phyloP scores from a whole-genome alignment of 2,329 filamentous ascomycete species.

The Epichloe gansuensis region DNA sequence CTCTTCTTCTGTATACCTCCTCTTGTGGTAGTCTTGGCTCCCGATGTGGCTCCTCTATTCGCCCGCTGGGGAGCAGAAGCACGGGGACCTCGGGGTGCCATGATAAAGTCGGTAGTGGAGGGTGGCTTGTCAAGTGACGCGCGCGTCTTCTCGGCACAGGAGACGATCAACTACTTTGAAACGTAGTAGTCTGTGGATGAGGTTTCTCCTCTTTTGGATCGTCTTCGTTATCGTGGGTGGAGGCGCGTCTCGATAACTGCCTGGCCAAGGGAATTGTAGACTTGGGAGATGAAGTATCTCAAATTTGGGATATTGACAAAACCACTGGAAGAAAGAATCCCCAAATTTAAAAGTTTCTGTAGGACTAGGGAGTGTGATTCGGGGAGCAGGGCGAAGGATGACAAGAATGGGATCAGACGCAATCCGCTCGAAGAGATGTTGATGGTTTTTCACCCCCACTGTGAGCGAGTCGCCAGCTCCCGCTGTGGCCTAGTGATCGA shows the following conservation, averaged over 20 bases:
- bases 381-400: neutral
- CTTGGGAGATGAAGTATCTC: neutral
- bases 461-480: neutral
- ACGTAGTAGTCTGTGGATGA: neutral
- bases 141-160: slow-evolving; percentile 1
- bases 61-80: slow-evolving; percentile 17
- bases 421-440: neutral
- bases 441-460: neutral
- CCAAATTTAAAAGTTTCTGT: neutral
- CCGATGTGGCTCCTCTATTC: slow-evolving; percentile 16
- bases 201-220: neutral
- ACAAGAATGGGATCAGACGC: neutral
- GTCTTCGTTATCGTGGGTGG: slow-evolving; percentile 6
- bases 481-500: neutral
- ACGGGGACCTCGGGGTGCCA: slow-evolving; percentile 24
- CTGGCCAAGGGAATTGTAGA: neutral
- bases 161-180: neutral
- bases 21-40: slow-evolving; percentile 22
- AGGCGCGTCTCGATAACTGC: slow-evolving; percentile 6
- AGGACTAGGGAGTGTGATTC: neutral
- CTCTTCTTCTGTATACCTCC: slow-evolving; percentile 40
- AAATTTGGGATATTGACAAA: neutral
- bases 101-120: slow-evolving; percentile 7
- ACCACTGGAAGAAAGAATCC: neutral
- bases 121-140: neutral